A percentile compares a stretch with the other conserved stretches of the same genome.
phyloP scores from a whole-genome alignment of 78 protist species.

The Dictyostelium purpureum region DNA sequence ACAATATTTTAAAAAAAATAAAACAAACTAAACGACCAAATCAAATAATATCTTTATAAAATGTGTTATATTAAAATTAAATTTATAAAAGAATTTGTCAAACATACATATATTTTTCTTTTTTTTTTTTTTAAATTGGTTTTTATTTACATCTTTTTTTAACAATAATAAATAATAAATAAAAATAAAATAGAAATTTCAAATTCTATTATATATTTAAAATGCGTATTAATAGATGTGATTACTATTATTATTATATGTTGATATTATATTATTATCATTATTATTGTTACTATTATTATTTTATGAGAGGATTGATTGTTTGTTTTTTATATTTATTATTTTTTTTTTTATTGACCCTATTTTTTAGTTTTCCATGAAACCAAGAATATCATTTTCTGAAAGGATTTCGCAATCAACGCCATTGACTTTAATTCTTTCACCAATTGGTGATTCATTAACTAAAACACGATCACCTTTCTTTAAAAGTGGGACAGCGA shows the following conservation, averaged over 20 bases:
- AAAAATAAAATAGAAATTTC: neutral
- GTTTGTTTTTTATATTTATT: neutral
- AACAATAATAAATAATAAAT: neutral
- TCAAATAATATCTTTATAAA: no score
- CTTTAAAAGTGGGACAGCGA: conserved; percentile 32
- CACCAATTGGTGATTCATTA: conserved; percentile 14
- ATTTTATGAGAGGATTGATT: neutral
- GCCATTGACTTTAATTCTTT: conserved; percentile 66
- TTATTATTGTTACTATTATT: neutral
- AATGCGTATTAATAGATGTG: neutral
- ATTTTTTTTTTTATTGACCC: neutral
- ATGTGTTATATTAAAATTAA: no score
- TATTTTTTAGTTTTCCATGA: conserved; percentile 22
- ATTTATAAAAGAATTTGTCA: no score
- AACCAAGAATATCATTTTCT: conserved; percentile 60
- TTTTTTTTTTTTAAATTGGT: no score
- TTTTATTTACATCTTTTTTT: no score
- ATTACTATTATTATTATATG: neutral
- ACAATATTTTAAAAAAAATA: neutral
- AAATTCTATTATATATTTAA: neutral
- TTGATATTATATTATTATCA: neutral
- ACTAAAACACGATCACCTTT: conserved; percentile 71
- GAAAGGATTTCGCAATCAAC: conserved; percentile 46
- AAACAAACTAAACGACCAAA: no score
- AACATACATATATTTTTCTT: no score